phyloP scores from a whole-genome alignment of 257 asterid genomes.

The Petunia secreta region DNA sequence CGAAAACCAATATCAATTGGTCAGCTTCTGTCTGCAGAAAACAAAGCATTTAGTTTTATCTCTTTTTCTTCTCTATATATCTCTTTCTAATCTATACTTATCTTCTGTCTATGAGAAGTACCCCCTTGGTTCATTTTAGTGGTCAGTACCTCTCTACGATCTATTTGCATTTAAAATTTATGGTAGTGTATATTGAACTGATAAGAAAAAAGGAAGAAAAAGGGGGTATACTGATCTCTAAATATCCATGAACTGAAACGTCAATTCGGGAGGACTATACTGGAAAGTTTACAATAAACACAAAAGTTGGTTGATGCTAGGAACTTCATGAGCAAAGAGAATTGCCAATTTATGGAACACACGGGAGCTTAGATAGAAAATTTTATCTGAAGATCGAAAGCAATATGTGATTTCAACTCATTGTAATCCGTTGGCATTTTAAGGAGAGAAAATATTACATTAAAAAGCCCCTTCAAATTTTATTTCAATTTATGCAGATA shows the following conservation, averaged over 20 bases:
- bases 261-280: not conserved
- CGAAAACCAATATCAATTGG: too few species aligned
- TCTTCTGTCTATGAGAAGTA: conserved; percentile 10
- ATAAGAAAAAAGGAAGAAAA: not conserved
- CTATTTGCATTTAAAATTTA: not conserved
- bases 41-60: too few species aligned
- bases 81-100: not conserved
- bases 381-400: not conserved
- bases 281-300: conserved; percentile 5
- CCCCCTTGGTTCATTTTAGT: not conserved
- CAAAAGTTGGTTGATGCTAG: conserved; percentile 21
- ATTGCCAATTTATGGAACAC: not conserved
- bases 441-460: not conserved
- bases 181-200: conserved; percentile 15
- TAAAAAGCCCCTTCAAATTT: not conserved
- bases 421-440: not conserved
- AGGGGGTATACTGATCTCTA: not conserved
- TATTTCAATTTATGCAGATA: not conserved
- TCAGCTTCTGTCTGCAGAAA: too few species aligned
- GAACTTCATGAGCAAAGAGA: not conserved
- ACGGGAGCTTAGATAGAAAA: not conserved
- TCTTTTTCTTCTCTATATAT: too few species aligned
- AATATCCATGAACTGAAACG: not conserved
- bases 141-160: conserved; percentile 17
- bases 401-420: conserved; percentile 5